These are phyloP conservation scores for Fraxinus nigra DNA, from an alignment of 305 asterid genomes.

Conservation along the genomic window DNA sequence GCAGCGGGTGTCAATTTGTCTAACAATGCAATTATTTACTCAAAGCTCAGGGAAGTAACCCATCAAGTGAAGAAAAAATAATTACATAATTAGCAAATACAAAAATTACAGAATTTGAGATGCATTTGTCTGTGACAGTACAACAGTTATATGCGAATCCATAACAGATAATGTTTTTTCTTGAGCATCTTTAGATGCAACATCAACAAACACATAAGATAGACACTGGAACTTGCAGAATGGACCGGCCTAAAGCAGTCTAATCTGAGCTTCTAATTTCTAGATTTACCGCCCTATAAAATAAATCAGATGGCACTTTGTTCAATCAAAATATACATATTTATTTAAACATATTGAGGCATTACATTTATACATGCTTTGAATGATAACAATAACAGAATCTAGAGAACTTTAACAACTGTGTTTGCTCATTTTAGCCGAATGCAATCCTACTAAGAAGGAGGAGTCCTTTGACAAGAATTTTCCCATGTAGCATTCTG, in stretches of 20 bases:
- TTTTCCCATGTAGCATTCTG: background rate
- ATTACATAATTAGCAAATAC: background rate
- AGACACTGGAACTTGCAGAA: background rate
- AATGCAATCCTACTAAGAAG: background rate
- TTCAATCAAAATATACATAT: background rate
- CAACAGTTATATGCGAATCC: background rate
- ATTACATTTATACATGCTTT: background rate
- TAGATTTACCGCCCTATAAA: background rate
- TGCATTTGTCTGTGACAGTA: background rate
- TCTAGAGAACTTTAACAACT: background rate
- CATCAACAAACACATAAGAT: background rate
- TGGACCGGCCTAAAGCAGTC: background rate
- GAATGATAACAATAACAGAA: background rate
- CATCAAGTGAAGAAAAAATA: background rate
- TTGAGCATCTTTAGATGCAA: background rate
- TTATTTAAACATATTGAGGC: background rate
- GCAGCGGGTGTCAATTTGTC: constrained; percentile 56
- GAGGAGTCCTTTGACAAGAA: background rate
- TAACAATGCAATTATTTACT: constrained; percentile 14
- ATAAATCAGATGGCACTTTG: background rate
- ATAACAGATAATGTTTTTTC: background rate
- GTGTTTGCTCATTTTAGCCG: background rate
- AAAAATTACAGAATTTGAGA: background rate
- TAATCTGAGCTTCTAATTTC: background rate
- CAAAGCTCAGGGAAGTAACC: constrained; percentile 2